Evolutionary conservation across 768 basidiomycete genomes (phyloP).

Genomic region (Amanita molliuscula): DNA sequence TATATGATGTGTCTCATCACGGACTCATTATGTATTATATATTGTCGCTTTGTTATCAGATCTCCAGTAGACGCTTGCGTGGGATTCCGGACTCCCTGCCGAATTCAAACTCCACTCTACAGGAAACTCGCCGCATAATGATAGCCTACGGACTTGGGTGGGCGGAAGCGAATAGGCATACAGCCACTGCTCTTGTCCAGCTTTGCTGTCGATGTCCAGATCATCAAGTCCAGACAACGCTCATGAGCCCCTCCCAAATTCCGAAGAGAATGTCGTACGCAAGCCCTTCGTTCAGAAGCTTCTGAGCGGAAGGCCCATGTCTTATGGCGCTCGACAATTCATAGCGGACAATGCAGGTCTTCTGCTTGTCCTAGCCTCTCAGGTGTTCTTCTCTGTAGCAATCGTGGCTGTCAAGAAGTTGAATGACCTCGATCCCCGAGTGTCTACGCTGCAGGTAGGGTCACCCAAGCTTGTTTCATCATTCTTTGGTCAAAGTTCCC

Average conservation of each 20-base stretch:
- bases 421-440: slow-evolving; percentile 44
- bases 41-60: too few species aligned
- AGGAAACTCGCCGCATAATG: too few species aligned
- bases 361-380: slow-evolving; percentile 43
- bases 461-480: neutral
- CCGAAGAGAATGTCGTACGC: too few species aligned
- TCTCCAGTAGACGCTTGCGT: too few species aligned
- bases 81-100: too few species aligned
- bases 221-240: neutral
- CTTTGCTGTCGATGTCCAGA: neutral
- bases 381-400: slow-evolving; percentile 53
- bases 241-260: neutral
- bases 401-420: slow-evolving; percentile 56
- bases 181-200: too few species aligned
- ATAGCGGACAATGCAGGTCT: slow-evolving; percentile 41
- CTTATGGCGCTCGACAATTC: neutral
- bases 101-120: too few species aligned
- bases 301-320: neutral
- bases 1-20: too few species aligned
- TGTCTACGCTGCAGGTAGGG: slow-evolving; percentile 43
- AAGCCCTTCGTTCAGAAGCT: neutral
- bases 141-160: too few species aligned
- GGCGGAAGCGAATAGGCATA: too few species aligned
- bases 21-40: too few species aligned
- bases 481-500: neutral